Evolutionary conservation across 306 rosid species (phyloP), one percentile per base, ranked within the genome.

Genomic region (Rosa lucieae): DNA sequence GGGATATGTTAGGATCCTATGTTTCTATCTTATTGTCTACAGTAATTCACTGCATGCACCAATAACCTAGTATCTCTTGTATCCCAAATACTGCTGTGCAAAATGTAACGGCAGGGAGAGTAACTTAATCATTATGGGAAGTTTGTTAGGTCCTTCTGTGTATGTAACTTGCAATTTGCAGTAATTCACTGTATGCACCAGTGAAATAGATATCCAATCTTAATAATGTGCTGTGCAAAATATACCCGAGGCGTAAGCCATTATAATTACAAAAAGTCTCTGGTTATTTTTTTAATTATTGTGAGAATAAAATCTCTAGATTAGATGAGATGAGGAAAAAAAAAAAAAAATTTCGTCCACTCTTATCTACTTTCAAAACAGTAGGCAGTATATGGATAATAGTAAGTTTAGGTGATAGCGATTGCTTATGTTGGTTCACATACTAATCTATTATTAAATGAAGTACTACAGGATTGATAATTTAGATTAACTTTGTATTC

Each of bases 111-210:
- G 47, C 39, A 35, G 70, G 23, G 48, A 66, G 71, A 58, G 8
- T 12, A 83, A 46, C 47, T 71, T 89, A 49, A 78, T 77, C 46
- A 35, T 79, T 3, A 72, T 82, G 76, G 39, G 59, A 49, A 26
- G 47, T 47, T 43, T 32, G 79, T 10, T 32, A 40, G 68, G 37
- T 23, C 39, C 9, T 56, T 55, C 14, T 44, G 7, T 23, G 14
- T 65, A n/a, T 61, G 10, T 51, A 26, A 32, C 21, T 35, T 23
- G 6, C 13, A 8, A 21, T 78, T 70, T 63, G 52, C 37, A 72
- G 79, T 46, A 29, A 49, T 52, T 35, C 61, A 48, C 37, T 52
- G 52, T 23, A n/a, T 56, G 39, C 70, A 4, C 53, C 65, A 20
- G 6, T 26, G 47, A 68, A n/a, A 4, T 9, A n/a, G 32, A 20